phyloP scores from a whole-genome alignment of 2,329 filamentous ascomycete genomes.

The Fusarium fracticaudum region DNA sequence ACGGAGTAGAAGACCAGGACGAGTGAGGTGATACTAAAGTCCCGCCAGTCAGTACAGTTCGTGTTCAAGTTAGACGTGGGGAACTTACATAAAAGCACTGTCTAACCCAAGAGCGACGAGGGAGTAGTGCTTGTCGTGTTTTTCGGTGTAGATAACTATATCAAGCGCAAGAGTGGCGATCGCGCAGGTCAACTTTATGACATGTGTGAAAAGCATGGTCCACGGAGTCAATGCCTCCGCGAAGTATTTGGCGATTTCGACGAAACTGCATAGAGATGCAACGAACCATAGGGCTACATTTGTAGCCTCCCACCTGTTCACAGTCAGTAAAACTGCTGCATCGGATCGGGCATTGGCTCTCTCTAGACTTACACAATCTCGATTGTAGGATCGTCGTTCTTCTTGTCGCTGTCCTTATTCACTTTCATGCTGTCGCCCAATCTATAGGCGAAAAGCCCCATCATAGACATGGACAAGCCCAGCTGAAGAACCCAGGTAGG shows the following conservation, averaged over 20 bases:
- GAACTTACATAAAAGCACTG: constrained; percentile 58
- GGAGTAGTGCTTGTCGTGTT: constrained; percentile 58
- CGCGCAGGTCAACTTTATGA: constrained; percentile 60
- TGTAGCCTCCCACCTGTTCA: constrained; percentile 61
- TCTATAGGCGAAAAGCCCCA: constrained; percentile 64
- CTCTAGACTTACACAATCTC: constrained; percentile 59
- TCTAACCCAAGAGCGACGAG: constrained; percentile 60
- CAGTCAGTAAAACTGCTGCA: background rate
- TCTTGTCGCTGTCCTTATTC: constrained; percentile 53
- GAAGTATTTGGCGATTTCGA: constrained; percentile 58
- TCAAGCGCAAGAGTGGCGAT: constrained; percentile 60
- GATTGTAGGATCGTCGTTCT: constrained; percentile 53
- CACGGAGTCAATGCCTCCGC: constrained; percentile 64
- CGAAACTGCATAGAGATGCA: constrained; percentile 56
- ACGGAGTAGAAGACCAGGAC: constrained; percentile 58
- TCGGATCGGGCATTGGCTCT: background rate
- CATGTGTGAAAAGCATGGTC: constrained; percentile 61
- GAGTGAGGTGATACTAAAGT: constrained; percentile 49
- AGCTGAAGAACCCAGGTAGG: constrained; percentile 63
- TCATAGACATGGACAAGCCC: constrained; percentile 55
- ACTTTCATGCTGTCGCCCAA: constrained; percentile 58
- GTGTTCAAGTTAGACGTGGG: background rate
- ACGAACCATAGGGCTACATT: constrained; percentile 62
- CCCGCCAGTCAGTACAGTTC: background rate
- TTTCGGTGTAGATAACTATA: constrained; percentile 59